Base-by-base conservation (phyloP, 768 basidiomycete species). In the Amanita pallidorosea region DNA sequence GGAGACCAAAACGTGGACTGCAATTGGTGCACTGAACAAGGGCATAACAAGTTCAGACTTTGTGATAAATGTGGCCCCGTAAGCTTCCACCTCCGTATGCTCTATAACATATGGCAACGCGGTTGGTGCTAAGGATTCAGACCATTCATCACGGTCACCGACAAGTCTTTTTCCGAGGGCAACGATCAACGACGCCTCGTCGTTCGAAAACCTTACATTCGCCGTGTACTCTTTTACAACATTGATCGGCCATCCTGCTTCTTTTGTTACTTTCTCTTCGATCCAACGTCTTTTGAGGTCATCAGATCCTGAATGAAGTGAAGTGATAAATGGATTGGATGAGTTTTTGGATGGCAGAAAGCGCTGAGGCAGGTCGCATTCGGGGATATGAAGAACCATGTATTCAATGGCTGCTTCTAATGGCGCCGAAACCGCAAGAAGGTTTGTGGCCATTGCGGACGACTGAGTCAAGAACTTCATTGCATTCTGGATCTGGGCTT, bases 331-430 rank as follows among this genome's bases (percentile, higher is more conserved):
- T 1, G 86, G 69, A 56, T 79, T 75, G 0, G 84, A 86, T 2
- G 84, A 79, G 57, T 81, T 83, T n/a, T 65, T 64, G 8, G 70
- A 61, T 4, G 84, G 79, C 13, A 87, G 64, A 62, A 90, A 89
- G 23, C 77, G 75, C 45, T 71, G 61, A 0, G 94, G 94, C 4
- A 96, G 74, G 57, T 95, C 92, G 52, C 88, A 84, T 68, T 97
- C 93, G 0, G 92, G 86, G 5, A 88, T 61, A 57, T 88, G 79
- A 18, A 95, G 72, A 41, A 95, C 73, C 2, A 96, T 73, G 66
- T 89, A 90, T 56, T 92, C 87, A 41, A 93, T 83, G 47, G 81
- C 80, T 0, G 90, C 88, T 60, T 91, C 82, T 12, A 91, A 64
- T 4, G 84, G 78, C 5, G 79, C 70, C 2, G 81, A 63, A 5